phyloP scores from a whole-genome alignment of 1,284 basidiomycete species.

The Sporisorium exsertum region DNA sequence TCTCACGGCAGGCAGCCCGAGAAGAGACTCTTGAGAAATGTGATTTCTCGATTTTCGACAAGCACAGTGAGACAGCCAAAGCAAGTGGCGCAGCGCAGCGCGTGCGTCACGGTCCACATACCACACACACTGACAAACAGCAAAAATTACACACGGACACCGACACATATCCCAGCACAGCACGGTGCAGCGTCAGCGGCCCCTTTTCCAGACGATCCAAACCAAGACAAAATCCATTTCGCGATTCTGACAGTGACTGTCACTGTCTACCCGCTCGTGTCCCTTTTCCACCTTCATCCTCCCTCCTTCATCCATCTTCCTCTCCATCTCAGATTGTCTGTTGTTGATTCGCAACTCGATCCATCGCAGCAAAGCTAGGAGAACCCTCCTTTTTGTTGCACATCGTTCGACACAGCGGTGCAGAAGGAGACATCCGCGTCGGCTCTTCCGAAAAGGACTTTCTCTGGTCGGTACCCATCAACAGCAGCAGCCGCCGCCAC shows the following conservation, averaged over 20 bases:
- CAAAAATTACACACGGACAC: not conserved
- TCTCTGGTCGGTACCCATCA: not conserved
- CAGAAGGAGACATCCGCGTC: not conserved
- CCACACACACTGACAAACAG: not conserved
- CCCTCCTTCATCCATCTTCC: not conserved
- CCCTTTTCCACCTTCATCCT: not conserved
- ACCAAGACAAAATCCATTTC: not conserved
- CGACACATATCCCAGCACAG: not conserved
- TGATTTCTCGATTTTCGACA: not conserved
- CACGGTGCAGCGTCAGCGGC: not conserved
- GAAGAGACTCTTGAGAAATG: not conserved
- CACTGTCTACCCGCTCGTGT: not conserved
- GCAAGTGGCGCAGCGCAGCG: not conserved
- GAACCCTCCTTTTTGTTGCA: not conserved
- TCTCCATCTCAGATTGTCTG: not conserved
- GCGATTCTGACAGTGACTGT: not conserved
- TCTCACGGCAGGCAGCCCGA: too few species aligned
- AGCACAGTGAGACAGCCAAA: not conserved
- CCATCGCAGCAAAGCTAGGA: not conserved
- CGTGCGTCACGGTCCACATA: slow-evolving; percentile 2
- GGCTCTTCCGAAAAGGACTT: not conserved
- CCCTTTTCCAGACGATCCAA: slow-evolving; percentile 4
- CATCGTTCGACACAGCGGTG: not conserved
- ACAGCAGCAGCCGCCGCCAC: not conserved
- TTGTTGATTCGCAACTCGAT: not conserved